Base-by-base conservation (phyloP, 768 basidiomycete genomes). In the Pulveroboletus ravenelii region DNA sequence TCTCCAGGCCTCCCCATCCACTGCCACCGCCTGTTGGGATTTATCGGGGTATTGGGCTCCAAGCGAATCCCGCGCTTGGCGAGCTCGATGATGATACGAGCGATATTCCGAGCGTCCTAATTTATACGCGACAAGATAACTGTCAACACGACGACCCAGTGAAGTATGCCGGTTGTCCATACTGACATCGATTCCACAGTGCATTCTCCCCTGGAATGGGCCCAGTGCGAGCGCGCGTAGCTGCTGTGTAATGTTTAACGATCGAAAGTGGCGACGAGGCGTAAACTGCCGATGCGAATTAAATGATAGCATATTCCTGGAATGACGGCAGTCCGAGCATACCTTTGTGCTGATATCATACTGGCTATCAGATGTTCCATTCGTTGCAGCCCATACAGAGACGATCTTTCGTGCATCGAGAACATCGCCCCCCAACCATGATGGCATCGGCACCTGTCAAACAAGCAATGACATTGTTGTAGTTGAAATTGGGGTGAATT, bases 121-220 rank as follows among this genome's bases (percentile, higher is more conserved):
- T 37, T 41, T 48, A 38, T 13, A 55, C 52, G 48, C 23, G 20
- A 60, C 44, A 39, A 18, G 34, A 38, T 14, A 20, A n/a, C 6
- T 10, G 52, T 59, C 45, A 55, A 37, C 35, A 48, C 29, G 27
- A 29, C 9, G 41, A 34, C 41, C 36, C 15, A 20, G 41, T 20
- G 30, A 37, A 41, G 27, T 10, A 20, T 9, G 38, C 13, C 15
- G 34, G 48, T 47, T n/a, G 55, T 49, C 39, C 49, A 43, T 39
- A 82, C 89, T 74, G 54, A 93, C 94, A 70, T 93, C 92, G 32
- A 95, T 87, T 20, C 95, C 95, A 62, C 82, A 82, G 69, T 98
- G 95, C 48, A 82, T 76, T 59, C 88, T 80, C 18, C 95, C 94
- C 66, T 85, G 72, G 63, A 98, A 98, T 7, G 77, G 74, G 5